Evolutionary conservation across 1,284 basidiomycete species (phyloP).

Genomic region (Leccinum pallidistipes): DNA sequence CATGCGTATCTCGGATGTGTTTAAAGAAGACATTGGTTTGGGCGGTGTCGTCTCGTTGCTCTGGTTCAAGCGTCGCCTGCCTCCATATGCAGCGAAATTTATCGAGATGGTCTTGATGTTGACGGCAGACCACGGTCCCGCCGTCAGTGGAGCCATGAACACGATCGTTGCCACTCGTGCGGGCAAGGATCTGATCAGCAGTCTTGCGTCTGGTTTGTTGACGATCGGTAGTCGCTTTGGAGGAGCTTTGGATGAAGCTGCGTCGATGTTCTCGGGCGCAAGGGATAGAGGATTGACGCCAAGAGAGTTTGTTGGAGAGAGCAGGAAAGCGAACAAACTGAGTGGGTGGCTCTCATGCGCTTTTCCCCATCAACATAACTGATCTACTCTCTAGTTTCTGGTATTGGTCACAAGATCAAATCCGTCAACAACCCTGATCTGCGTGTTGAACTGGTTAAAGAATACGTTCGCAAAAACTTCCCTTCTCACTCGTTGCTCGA

Average conservation of each 20-base stretch:
- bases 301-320: conserved; percentile 96
- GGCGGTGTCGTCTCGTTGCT: conserved; percentile 96
- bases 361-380: not conserved
- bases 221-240: conserved; percentile 99
- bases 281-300: conserved; percentile 91
- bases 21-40: conserved; percentile 96
- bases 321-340: conserved; percentile 95
- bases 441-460: conserved; percentile 97
- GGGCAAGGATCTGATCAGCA: conserved; percentile 98
- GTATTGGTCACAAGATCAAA: conserved; percentile 99
- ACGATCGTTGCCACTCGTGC: conserved; percentile 99
- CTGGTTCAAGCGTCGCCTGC: conserved; percentile 97
- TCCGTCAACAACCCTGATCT: conserved; percentile 96
- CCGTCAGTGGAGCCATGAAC: conserved; percentile 98
- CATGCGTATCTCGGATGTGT: conserved; percentile 98
- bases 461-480: conserved; percentile 96
- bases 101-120: conserved; percentile 99
- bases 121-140: conserved; percentile 98
- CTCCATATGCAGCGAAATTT: conserved; percentile 89
- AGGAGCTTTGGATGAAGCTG: conserved; percentile 98
- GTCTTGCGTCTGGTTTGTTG: conserved; percentile 92
- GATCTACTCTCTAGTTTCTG: conserved; percentile 68
- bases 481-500: conserved; percentile 90
- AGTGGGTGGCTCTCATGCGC: conserved; percentile 47
- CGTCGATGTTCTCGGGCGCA: conserved; percentile 92